A percentile compares a stretch with the other conserved stretches of the same genome.
Conservation (phyloP, 371 early-diverging fungal species). For the Globomyces sp. region DNA sequence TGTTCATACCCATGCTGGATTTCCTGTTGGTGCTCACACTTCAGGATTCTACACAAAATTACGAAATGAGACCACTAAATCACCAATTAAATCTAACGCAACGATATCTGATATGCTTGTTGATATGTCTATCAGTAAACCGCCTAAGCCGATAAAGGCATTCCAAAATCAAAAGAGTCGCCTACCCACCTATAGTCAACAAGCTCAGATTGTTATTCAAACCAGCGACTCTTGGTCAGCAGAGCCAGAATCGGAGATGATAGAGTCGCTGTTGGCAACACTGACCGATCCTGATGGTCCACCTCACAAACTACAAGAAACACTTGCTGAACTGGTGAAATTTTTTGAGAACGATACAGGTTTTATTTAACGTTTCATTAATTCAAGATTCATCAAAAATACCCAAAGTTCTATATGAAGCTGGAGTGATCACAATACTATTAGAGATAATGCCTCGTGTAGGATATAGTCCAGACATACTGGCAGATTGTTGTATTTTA, state of each 20-base stretch:
- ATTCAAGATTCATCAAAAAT: constrained; percentile 6
- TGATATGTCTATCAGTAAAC: not conserved
- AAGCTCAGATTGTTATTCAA: not conserved
- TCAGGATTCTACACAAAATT: constrained; percentile 36
- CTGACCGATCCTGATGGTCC: constrained; percentile 18
- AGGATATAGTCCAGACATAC: constrained; percentile 1
- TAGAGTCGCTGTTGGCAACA: constrained; percentile 10
- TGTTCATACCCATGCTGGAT: not conserved
- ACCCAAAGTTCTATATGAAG: constrained; percentile 1
- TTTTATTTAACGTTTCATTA: not conserved
- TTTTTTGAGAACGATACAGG: constrained; percentile 5
- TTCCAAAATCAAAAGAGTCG: not conserved
- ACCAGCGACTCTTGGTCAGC: constrained; percentile 8
- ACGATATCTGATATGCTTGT: constrained; percentile 15
- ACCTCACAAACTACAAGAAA: constrained; percentile 5
- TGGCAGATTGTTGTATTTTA: constrained; percentile 2
- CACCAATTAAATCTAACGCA: constrained; percentile 1
- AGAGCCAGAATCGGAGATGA: constrained; percentile 14
- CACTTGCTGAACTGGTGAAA: not conserved
- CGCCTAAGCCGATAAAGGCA: not conserved
- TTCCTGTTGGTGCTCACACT: constrained; percentile 37
- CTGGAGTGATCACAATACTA: not conserved
- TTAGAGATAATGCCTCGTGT: constrained; percentile 8
- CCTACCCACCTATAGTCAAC: not conserved
- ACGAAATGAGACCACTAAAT: constrained; percentile 12